Evolutionary conservation across 352 stramenopile genomes (phyloP), one percentile per base, ranked within the genome.

Genomic region (Pelagophyceae sp.): DNA sequence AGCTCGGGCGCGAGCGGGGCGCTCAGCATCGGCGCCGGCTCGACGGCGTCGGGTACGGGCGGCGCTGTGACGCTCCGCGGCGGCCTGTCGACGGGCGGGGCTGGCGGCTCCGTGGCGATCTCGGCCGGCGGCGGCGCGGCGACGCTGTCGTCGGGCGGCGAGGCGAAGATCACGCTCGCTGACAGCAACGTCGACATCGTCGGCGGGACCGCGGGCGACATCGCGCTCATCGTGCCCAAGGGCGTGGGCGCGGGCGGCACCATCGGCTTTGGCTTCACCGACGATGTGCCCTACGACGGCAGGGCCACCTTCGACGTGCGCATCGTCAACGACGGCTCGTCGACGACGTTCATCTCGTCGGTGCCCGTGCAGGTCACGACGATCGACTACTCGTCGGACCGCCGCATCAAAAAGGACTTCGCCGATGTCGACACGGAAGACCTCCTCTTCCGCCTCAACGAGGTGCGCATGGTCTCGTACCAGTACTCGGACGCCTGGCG

Each of bases 321-420:
- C 15, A 35, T 87, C 31, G 76, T 76, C 45, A 72, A 83, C 29
- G 58, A 79, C n/a, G 67, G 72, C 58, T 71, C 50, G 17, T 72
- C 80, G 0, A 15, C 78, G 15, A 76, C 37, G 1, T 72, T 86
- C 38, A 72, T 82, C 63, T 79, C 79, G n/a, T 85, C 37, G 50
- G 79, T 96, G 2, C 90, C 89, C 54, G 82, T 94, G 25, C 91
- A 96, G 82, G 90, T 96, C 15, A 94, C 90, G 45, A 83, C 90
- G n/a, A 78, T 96, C n/a, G 89, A 88, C 11, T 96, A 95, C 80
- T 91, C 92, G 33, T 97, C 92, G 1, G 93, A 98, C 84, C 80
- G 82, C 6, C 83, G 93, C 74, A 96, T 98, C 78, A 97, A 97
- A 82, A 90, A 91, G 27, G 84, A 96, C 78, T 94, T 98, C 54